A percentile compares a stretch with the other conserved stretches of the same genome.
These are phyloP conservation scores for Gossypium armourianum DNA, from an alignment of 441 rosid genomes.

Conservation along the genomic window DNA sequence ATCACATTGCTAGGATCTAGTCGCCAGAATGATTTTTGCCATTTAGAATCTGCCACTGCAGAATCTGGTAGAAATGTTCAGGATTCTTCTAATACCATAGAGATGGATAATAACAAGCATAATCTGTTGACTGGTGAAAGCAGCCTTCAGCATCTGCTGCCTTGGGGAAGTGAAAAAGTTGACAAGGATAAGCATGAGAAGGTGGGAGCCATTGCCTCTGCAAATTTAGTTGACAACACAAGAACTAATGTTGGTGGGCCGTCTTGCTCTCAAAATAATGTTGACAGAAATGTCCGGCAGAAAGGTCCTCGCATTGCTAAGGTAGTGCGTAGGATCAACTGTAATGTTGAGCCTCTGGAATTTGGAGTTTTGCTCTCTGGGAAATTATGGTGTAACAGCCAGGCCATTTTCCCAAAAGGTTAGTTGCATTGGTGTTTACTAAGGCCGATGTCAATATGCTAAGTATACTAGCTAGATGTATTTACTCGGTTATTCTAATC, in stretches of 20 bases:
- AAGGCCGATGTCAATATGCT: constrained; percentile 1
- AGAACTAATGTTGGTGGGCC: constrained; percentile 38
- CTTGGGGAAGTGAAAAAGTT: constrained; percentile 25
- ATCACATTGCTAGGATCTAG: constrained; percentile 26
- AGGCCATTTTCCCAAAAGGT: constrained; percentile 90
- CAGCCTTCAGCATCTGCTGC: constrained; percentile 21
- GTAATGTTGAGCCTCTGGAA: constrained; percentile 78
- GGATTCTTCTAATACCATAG: constrained; percentile 27
- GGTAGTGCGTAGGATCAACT: constrained; percentile 90
- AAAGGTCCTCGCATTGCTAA: constrained; percentile 98
- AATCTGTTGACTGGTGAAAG: constrained; percentile 23
- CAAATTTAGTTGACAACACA: constrained; percentile 29
- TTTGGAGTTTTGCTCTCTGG: constrained; percentile 71
- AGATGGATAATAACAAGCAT: constrained; percentile 18
- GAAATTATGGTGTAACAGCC: constrained; percentile 79
- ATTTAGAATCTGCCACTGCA: constrained; percentile 21
- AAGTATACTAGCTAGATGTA: background rate
- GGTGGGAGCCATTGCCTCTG: constrained; percentile 29
- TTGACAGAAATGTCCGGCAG: constrained; percentile 64
- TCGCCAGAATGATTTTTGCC: constrained; percentile 24
- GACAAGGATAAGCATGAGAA: constrained; percentile 36
- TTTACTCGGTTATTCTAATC: constrained; percentile 19
- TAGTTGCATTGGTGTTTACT: constrained; percentile 7
- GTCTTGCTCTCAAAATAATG: constrained; percentile 59
- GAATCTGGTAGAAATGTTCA: constrained; percentile 27